Evolutionary conservation across 2,329 filamentous ascomycete genomes (phyloP).

Genomic region (Paecilomyces sp.): DNA sequence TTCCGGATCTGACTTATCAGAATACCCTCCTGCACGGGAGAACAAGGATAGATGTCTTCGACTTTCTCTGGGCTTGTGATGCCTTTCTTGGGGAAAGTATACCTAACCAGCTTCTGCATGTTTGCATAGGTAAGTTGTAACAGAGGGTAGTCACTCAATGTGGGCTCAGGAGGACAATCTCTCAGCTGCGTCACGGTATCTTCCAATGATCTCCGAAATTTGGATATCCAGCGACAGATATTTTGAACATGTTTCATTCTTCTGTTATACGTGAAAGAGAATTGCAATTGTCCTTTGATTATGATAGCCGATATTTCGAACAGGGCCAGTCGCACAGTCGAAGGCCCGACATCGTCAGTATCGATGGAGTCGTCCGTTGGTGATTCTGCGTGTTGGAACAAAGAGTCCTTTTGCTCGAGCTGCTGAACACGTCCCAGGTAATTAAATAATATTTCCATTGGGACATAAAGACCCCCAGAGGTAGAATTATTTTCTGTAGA

Average conservation of each 20-base stretch:
- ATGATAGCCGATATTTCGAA: slow-evolving; percentile 47
- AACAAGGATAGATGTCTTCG: slow-evolving; percentile 30
- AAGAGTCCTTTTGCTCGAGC: slow-evolving; percentile 37
- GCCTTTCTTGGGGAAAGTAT: slow-evolving; percentile 28
- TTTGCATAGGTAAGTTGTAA: slow-evolving; percentile 35
- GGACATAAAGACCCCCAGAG: slow-evolving; percentile 28
- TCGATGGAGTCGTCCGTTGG: slow-evolving; percentile 22
- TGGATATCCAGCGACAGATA: slow-evolving; percentile 37
- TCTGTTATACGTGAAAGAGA: slow-evolving; percentile 45
- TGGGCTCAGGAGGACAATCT: slow-evolving; percentile 23
- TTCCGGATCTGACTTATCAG: slow-evolving; percentile 31
- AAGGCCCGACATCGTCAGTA: slow-evolving; percentile 37
- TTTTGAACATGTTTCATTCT: slow-evolving; percentile 38
- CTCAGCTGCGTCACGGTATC: slow-evolving; percentile 15
- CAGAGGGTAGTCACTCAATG: slow-evolving; percentile 38
- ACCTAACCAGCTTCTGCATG: slow-evolving; percentile 27
- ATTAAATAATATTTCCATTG: slow-evolving; percentile 35
- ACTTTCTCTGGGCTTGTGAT: slow-evolving; percentile 21
- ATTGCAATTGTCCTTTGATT: slow-evolving; percentile 38
- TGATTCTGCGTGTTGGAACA: slow-evolving; percentile 36
- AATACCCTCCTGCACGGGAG: slow-evolving; percentile 30
- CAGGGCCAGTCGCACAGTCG: slow-evolving; percentile 40
- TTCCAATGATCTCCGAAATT: slow-evolving; percentile 32
- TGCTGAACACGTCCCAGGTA: slow-evolving; percentile 34
- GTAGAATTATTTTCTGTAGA: slow-evolving; percentile 18